Percentiles rank a stretch among this genome's conserved stretches.
These are phyloP conservation scores for Boletus subcaerulescens DNA, from an alignment of 768 basidiomycete genomes.

Conservation along the genomic window DNA sequence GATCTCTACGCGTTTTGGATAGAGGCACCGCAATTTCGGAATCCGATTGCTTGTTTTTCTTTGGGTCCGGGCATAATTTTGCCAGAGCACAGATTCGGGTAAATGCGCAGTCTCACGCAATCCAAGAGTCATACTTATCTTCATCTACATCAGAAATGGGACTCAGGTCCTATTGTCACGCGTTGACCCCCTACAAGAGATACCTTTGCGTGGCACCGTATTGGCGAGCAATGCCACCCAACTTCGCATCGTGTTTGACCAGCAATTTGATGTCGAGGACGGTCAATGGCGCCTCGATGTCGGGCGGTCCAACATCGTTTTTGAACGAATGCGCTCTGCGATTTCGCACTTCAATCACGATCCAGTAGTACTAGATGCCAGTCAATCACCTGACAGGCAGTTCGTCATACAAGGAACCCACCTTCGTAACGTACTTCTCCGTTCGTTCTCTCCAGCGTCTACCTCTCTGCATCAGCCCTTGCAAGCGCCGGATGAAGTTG, in stretches of 20 bases:
- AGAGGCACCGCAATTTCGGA: constrained; percentile 58
- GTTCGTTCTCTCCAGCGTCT: constrained; percentile 43
- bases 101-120: constrained; percentile 21
- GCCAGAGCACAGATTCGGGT: constrained; percentile 72
- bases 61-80: constrained; percentile 61
- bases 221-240: constrained; percentile 48
- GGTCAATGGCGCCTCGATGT: constrained; percentile 69
- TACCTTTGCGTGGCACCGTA: constrained; percentile 53
- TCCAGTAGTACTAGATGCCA: constrained; percentile 39
- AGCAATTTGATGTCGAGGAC: constrained; percentile 42
- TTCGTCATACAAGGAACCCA: constrained; percentile 65
- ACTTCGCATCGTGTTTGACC: constrained; percentile 56
- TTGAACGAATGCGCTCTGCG: constrained; percentile 67
- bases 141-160: constrained; percentile 53
- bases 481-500: constrained; percentile 39
- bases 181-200: constrained; percentile 57
- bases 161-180: constrained; percentile 64
- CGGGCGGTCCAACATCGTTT: constrained; percentile 62
- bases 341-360: constrained; percentile 56
- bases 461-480: constrained; percentile 29
- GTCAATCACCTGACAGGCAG: constrained; percentile 39
- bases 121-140: not conserved
- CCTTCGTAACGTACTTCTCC: constrained; percentile 68
- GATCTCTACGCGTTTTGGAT: constrained; percentile 68
- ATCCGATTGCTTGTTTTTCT: constrained; percentile 62